Evolutionary conservation across 2,329 filamentous ascomycete species (phyloP), one percentile per base, ranked within the genome.

Genomic region (Ophiocordyceps sinensis): DNA sequence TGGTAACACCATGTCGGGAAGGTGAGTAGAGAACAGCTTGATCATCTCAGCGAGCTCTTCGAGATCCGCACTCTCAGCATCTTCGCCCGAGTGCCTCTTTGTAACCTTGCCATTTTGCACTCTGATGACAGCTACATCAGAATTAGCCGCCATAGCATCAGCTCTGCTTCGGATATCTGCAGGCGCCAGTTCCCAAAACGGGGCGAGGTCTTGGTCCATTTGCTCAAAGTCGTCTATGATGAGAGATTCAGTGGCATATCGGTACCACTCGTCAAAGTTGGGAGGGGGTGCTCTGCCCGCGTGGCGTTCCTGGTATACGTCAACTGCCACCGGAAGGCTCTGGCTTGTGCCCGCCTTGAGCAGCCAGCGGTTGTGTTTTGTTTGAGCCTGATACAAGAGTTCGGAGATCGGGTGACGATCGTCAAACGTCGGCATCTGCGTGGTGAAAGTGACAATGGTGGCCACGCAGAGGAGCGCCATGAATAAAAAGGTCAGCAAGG

Each of bases 221-320:
- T 82, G 84, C 49, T 84, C 79, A 49, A 85, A 94, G 46, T 84
- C 77, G 51, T 94, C 87, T 41, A 91, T 77, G 40, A 94, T 66
- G 40, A 75, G 66, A 0, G 87, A 82, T n/a, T 72, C 66, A 45
- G 72, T 74, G 5, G 86, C 85, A 52, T 84, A 86, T 17, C 80
- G 70, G 54, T 81, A 94, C 87, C 87, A 94, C 48, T 79, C 77
- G 51, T 87, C 82, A 51, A 94, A 94, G 44, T 82, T 74, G 1
- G 80, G 83, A 11, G 87, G 87, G 14, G 87, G 86, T 26, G 76
- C 65, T 44, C 85, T 74, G 13, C 77, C 75, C 50, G 82, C 50
- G 44, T 76, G 65, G 5, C 67, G 63, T 38, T 71, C 64, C 38
- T 63, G 61, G 49, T 77, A 77, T 41, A 70, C 62, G 5, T 56